phyloP scores from a whole-genome alignment of 108 stramenopile genomes.

The Cylindrotheca closterium region DNA sequence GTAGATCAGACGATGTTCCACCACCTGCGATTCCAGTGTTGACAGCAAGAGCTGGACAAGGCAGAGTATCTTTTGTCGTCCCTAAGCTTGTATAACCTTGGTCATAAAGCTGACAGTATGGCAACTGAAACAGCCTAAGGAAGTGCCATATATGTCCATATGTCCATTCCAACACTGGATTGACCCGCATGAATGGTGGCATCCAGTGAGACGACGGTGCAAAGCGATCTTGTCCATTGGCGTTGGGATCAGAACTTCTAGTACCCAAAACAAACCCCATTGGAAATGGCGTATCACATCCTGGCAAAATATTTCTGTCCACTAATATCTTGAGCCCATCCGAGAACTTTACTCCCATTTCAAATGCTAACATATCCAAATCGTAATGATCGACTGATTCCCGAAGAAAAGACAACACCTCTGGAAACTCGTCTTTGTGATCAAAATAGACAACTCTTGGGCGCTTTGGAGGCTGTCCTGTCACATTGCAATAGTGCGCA shows the following conservation, averaged over 20 bases:
- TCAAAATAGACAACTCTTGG: constrained; percentile 85
- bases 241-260: constrained; percentile 92
- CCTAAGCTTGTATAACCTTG: constrained; percentile 96
- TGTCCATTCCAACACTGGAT: constrained; percentile 93
- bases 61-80: constrained; percentile 84
- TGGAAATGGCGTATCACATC: constrained; percentile 39
- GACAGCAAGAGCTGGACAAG: constrained; percentile 87
- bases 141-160: constrained; percentile 95
- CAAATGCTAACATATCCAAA: constrained; percentile 88
- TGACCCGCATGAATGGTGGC: constrained; percentile 98
- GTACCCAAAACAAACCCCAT: constrained; percentile 96
- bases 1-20: constrained; percentile 10
- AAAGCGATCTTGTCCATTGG: constrained; percentile 71
- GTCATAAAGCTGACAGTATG: constrained; percentile 95
- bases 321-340: constrained; percentile 72
- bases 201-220: constrained; percentile 85
- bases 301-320: constrained; percentile 35
- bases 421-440: constrained; percentile 78
- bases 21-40: constrained; percentile 1
- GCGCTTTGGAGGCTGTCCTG: constrained; percentile 25
- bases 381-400: constrained; percentile 77
- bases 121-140: constrained; percentile 79
- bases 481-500: constrained; percentile 62
- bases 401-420: constrained; percentile 54
- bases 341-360: constrained; percentile 55